Base-by-base conservation (phyloP, 2,329 filamentous ascomycete genomes). In the Sphaerulina populicola region DNA sequence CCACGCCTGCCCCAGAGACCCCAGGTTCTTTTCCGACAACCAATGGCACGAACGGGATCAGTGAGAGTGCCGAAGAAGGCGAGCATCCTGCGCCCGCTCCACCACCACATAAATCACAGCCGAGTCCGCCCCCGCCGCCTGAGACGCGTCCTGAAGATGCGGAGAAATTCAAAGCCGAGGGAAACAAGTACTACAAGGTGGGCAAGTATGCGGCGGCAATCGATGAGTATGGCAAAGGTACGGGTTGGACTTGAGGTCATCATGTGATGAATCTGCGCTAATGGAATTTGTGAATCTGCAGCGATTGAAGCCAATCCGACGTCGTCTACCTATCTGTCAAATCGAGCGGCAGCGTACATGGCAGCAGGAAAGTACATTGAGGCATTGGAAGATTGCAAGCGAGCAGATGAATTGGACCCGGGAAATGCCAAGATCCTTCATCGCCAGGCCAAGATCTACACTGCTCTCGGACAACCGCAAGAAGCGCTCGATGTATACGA, bases 151-250 rank as follows among this genome's bases (percentile, higher is more conserved):
- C 72, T 38, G 86, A 91, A 48, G 88, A 96, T 66, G 88, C 91
- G 23, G 93, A 98, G 72, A 77, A 82, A 10, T 95, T 85, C 79
- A 98, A 98, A 76, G 81, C 86, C 62, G 81, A 87, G 2, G 93
- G 93, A 53, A 98, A 98, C 74, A 93, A 93, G 65, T 91, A 88
- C 66, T 98, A 96, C 79, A 97, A 96, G 75, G 87, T 90, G 57
- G 88, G 85, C 67, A 87, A 96, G 65, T 98, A 91, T 69, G 73
- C 77, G 54, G 85, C 86, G 66, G 91, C 93, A 21, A 90, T 97
- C 67, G 80, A 86, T 60, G 88, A 96, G 70, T 98, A 97, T 70
- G 88, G 86, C 61, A 95, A 94, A 80, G 91, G 91, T 95, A 76
- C 53, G 76, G 63, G 14, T 43, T 44, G 30, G 12, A 27, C 33